Conservation (phyloP, 2,329 filamentous ascomycete species). For the Diaporthe caulivora region DNA sequence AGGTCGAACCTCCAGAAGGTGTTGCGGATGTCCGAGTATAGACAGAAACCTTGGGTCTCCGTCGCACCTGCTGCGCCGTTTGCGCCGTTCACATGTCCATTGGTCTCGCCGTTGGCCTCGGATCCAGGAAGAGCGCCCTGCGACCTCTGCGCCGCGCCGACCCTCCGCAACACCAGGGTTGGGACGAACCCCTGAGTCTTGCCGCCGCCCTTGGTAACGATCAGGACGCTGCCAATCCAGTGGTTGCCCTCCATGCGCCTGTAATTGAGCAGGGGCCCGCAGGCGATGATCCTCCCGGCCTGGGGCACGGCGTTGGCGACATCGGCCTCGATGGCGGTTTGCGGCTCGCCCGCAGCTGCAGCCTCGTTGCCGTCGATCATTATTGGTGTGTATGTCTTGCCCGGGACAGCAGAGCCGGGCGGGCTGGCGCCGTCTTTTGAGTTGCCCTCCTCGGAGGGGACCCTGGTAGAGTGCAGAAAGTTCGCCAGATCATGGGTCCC, state of each 20-base stretch:
- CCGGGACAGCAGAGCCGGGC: constrained; percentile 39
- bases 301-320: constrained; percentile 43
- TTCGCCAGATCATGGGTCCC: constrained; percentile 65
- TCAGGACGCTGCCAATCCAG: constrained; percentile 89
- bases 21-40: constrained; percentile 75
- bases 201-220: constrained; percentile 82
- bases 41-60: constrained; percentile 65
- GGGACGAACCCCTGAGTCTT: constrained; percentile 70
- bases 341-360: constrained; percentile 44
- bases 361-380: constrained; percentile 57
- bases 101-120: constrained; percentile 47
- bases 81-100: constrained; percentile 47
- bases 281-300: constrained; percentile 72
- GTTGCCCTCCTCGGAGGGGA: constrained; percentile 55
- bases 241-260: constrained; percentile 74
- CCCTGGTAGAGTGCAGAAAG: constrained; percentile 67
- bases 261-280: constrained; percentile 83
- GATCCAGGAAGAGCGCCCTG: constrained; percentile 43
- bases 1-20: constrained; percentile 97
- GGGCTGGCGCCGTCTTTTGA: constrained; percentile 28
- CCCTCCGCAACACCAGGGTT: constrained; percentile 65
- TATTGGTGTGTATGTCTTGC: constrained; percentile 58
- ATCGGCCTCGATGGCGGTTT: constrained; percentile 34
- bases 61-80: constrained; percentile 36
- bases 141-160: constrained; percentile 44